Conservation (phyloP, 805 yeast genomes). For the Pichia scutulata region DNA sequence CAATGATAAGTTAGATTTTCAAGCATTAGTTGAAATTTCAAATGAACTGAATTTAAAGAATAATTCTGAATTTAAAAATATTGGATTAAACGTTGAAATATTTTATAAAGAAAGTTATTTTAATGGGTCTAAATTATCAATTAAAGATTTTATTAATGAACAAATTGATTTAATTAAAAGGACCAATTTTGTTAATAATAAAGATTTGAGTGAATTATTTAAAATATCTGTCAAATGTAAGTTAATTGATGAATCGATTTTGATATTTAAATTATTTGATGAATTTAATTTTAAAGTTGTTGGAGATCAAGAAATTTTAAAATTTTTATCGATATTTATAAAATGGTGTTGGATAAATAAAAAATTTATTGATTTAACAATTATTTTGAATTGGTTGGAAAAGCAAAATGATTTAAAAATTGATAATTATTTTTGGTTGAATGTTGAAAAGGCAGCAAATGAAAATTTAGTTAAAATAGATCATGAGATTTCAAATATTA, state of each 20-base stretch:
- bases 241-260: slow-evolving; percentile 1
- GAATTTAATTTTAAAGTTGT: slow-evolving; percentile 3
- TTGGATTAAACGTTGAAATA: slow-evolving; percentile 13
- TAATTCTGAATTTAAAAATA: slow-evolving; percentile 5
- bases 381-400: slow-evolving; percentile 12
- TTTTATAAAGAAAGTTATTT: slow-evolving; percentile 18
- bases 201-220: slow-evolving; percentile 10
- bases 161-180: slow-evolving; percentile 1
- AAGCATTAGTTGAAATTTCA: slow-evolving; percentile 12
- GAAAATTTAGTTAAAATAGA: slow-evolving; percentile 5
- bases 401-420: slow-evolving; percentile 6
- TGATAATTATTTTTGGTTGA: slow-evolving; percentile 7
- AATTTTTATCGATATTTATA: slow-evolving; percentile 11
- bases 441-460: slow-evolving; percentile 4
- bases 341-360: slow-evolving; percentile 10
- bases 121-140: slow-evolving; percentile 7
- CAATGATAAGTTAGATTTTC: slow-evolving; percentile 11
- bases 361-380: slow-evolving; percentile 8
- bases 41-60: not conserved
- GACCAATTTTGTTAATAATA: slow-evolving; percentile 1
- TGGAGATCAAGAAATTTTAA: slow-evolving; percentile 9
- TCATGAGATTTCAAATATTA: not conserved
- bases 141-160: slow-evolving; percentile 4
- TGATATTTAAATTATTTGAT: slow-evolving; percentile 1
- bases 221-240: slow-evolving; percentile 9